These are phyloP conservation scores for Solanum pinnatisectum DNA, from an alignment of 257 asterid genomes.

Conservation along the genomic window DNA sequence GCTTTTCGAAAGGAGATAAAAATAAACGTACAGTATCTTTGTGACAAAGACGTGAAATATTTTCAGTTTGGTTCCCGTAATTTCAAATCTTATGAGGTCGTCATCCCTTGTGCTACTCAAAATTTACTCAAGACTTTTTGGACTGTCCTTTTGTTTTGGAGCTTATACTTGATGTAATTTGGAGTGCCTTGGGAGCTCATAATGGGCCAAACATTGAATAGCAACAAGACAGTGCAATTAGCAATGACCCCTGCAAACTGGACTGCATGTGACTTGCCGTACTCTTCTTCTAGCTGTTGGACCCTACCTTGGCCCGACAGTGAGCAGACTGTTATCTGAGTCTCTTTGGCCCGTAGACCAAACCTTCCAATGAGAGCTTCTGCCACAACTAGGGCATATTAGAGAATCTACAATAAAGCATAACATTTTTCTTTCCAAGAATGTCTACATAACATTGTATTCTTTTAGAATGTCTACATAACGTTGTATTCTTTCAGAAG, in stretches of 20 bases:
- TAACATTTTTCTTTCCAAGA: too few relatives aligned
- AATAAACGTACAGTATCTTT: background rate
- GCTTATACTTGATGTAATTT: background rate
- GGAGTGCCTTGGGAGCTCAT: background rate
- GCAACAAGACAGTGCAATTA: background rate
- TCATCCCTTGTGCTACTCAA: background rate
- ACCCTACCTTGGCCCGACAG: background rate
- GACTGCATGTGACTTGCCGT: background rate
- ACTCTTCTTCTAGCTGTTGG: background rate
- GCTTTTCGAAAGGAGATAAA: background rate
- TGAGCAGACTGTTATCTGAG: background rate
- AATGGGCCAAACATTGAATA: background rate
- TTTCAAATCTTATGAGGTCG: background rate
- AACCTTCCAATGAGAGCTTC: background rate
- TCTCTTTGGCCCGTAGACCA: background rate
- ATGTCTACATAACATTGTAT: too few relatives aligned
- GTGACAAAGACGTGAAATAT: background rate
- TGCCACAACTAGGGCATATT: background rate
- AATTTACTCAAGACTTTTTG: background rate
- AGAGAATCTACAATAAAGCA: too few relatives aligned
- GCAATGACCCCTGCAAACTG: background rate
- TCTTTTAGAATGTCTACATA: too few relatives aligned
- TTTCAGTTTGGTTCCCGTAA: background rate
- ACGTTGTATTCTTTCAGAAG: too few relatives aligned
- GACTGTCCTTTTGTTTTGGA: background rate